Percentiles rank a stretch among this genome's conserved stretches.
Conservation (phyloP, 2,329 filamentous ascomycete genomes). For the Tolypocladium tropicale region DNA sequence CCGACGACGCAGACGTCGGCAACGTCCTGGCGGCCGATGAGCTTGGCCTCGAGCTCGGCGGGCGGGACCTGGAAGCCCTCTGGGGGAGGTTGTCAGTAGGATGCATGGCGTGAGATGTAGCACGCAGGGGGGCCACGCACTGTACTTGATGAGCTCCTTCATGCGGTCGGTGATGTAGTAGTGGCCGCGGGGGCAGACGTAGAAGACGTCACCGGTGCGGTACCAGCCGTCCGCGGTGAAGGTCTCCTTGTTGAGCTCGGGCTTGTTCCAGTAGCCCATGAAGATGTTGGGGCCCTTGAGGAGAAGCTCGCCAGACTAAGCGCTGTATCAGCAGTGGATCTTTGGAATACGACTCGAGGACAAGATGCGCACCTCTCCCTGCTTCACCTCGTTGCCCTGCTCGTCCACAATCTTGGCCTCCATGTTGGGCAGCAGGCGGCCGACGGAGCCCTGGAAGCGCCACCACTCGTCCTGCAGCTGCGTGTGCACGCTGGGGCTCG, state of each 20-base stretch:
- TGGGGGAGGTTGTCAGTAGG: conserved; percentile 28
- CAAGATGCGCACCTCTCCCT: conserved; percentile 29
- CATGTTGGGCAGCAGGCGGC: conserved; percentile 68
- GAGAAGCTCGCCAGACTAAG: conserved; percentile 57
- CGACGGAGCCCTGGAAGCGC: conserved; percentile 66
- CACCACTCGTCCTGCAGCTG: conserved; percentile 70
- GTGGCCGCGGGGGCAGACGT: conserved; percentile 66
- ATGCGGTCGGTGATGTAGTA: conserved; percentile 85
- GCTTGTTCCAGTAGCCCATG: conserved; percentile 66
- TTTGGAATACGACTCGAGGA: background rate
- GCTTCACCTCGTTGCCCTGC: conserved; percentile 43
- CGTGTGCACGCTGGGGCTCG: conserved; percentile 66
- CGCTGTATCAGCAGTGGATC: background rate
- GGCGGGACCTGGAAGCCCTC: conserved; percentile 62
- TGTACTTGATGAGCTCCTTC: conserved; percentile 53
- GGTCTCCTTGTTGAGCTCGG: conserved; percentile 57
- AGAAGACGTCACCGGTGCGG: conserved; percentile 81
- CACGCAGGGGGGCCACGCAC: conserved; percentile 24
- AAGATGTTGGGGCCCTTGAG: conserved; percentile 74
- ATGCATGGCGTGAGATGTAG: too few relatives aligned
- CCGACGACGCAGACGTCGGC: conserved; percentile 57
- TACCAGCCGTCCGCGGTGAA: conserved; percentile 75
- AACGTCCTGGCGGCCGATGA: conserved; percentile 33
- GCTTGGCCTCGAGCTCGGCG: conserved; percentile 49
- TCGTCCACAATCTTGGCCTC: conserved; percentile 70